Percentiles rank a stretch among this genome's conserved stretches.
Conservation (phyloP, 2,329 filamentous ascomycete genomes). For the Trichoderma sp. region DNA sequence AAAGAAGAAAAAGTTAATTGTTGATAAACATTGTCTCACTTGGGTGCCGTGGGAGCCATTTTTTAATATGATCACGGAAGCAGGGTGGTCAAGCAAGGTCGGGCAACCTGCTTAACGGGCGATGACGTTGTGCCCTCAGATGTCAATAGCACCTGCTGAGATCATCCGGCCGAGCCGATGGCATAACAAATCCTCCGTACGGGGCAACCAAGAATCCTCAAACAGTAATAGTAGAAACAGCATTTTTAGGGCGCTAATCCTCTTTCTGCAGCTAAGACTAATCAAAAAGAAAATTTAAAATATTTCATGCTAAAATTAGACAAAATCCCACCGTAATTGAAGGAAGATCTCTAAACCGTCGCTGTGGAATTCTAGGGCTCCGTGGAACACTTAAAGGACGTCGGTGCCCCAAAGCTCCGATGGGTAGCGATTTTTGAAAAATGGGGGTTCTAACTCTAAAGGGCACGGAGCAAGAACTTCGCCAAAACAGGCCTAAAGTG, state of each 20-base stretch:
- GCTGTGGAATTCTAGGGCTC: background rate
- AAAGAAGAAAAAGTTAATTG: background rate
- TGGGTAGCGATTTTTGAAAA: background rate
- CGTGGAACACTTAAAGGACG: background rate
- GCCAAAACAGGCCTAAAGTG: background rate
- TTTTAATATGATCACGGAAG: slow-evolving; percentile 1
- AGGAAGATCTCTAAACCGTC: background rate
- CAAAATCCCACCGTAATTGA: background rate
- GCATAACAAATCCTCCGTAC: slow-evolving; percentile 21
- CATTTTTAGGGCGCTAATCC: background rate
- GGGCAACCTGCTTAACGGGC: slow-evolving; percentile 1
- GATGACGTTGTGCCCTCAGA: slow-evolving; percentile 20
- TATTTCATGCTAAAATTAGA: background rate
- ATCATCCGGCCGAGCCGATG: slow-evolving; percentile 17
- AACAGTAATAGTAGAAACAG: background rate
- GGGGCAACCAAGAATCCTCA: background rate
- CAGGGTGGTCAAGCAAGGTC: slow-evolving; percentile 4
- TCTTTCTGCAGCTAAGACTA: background rate
- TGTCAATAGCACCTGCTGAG: background rate
- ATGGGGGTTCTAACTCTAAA: slow-evolving; percentile 8
- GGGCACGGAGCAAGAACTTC: background rate
- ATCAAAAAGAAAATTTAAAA: background rate
- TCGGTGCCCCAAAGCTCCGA: slow-evolving; percentile 7
- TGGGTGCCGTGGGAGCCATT: slow-evolving; percentile 11
- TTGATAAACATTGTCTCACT: slow-evolving; percentile 1